Percentiles rank a stretch among this genome's conserved stretches.
Conservation (phyloP, 305 asterid species). For the Solanum hybrid region DNA sequence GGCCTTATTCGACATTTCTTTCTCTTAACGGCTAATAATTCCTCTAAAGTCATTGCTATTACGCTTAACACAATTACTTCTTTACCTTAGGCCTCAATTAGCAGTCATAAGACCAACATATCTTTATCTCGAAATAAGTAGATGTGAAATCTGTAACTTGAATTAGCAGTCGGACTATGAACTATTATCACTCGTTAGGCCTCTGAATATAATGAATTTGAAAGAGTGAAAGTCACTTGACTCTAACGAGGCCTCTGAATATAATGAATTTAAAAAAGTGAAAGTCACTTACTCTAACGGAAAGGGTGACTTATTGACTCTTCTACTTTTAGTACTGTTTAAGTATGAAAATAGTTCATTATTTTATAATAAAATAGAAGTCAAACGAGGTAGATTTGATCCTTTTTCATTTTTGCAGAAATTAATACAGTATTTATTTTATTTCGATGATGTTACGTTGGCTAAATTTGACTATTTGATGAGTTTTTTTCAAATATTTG, state of each 20-base stretch:
- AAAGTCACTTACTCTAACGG: not conserved
- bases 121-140: not conserved
- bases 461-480: not conserved
- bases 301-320: not conserved
- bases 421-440: not conserved
- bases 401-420: not conserved
- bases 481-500: not conserved
- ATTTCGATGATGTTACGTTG: not conserved
- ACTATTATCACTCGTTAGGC: not conserved
- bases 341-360: not conserved
- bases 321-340: not conserved
- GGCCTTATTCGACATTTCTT: too few species aligned
- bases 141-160: not conserved
- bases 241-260: too few species aligned
- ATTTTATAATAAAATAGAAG: not conserved
- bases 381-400: slow-evolving; percentile 22
- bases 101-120: not conserved
- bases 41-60: not conserved
- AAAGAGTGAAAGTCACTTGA: not conserved
- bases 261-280: not conserved
- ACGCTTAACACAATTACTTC: too few species aligned
- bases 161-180: too few species aligned
- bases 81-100: not conserved
- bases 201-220: not conserved
- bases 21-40: too few species aligned